A percentile compares a stretch with the other conserved stretches of the same genome.
Evolutionary conservation across 106 monocot species (phyloP).

Genomic region (Dioscorea dumetorum): DNA sequence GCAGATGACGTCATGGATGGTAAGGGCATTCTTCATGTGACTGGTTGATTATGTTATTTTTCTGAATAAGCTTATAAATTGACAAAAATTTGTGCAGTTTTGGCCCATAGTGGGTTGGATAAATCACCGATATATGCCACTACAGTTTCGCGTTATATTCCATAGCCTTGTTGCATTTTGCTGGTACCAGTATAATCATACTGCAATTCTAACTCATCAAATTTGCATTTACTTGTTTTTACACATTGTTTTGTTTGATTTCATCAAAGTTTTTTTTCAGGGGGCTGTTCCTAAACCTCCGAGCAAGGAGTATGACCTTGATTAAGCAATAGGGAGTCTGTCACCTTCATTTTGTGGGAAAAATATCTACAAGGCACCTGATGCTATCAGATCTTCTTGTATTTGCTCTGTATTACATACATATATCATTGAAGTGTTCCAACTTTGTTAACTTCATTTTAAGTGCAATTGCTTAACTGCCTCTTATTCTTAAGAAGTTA

Average conservation of each 20-base stretch:
- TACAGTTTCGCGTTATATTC: constrained; percentile 77
- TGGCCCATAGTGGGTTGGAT: constrained; percentile 87
- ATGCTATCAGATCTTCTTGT: too few species aligned
- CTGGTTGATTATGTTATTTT: neutral
- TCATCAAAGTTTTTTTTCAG: constrained; percentile 43
- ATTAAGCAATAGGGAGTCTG: constrained; percentile 17
- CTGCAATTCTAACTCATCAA: neutral
- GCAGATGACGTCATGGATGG: constrained; percentile 83
- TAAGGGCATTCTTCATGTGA: constrained; percentile 12
- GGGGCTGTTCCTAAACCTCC: constrained; percentile 84
- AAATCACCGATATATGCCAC: constrained; percentile 76
- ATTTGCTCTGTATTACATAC: too few species aligned
- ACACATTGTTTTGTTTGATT: too few species aligned
- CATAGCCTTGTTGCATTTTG: constrained; percentile 79
- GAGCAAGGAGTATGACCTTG: constrained; percentile 61
- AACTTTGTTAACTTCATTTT: too few species aligned
- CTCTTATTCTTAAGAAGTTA: too few species aligned
- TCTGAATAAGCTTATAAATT: neutral
- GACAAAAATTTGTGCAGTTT: constrained; percentile 35
- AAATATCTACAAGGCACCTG: too few species aligned
- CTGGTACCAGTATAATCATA: constrained; percentile 39
- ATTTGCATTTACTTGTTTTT: neutral
- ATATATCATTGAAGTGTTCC: too few species aligned
- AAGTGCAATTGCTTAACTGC: too few species aligned
- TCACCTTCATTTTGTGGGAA: neutral